Conservation (phyloP, 2,329 filamentous ascomycete genomes). For the Cercospora zeae-maydis region DNA sequence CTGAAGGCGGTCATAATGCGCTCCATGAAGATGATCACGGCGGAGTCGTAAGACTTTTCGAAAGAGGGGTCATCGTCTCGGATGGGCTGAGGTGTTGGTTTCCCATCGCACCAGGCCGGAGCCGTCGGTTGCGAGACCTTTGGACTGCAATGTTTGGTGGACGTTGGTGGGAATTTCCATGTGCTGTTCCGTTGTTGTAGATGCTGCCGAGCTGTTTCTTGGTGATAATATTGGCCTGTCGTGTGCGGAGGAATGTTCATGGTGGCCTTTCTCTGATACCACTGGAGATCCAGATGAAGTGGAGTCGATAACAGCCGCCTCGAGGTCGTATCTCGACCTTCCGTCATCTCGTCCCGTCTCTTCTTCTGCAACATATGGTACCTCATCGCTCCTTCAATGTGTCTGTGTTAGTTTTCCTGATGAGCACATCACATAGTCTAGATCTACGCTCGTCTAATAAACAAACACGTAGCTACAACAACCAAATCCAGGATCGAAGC, state of each 20-base stretch:
- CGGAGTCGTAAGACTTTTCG: conserved; percentile 18
- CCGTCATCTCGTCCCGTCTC: not conserved
- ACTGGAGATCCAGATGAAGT: too few species aligned
- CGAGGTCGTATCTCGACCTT: not conserved
- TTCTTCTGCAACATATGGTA: too few species aligned
- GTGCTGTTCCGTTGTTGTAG: not conserved
- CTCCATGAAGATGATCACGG: conserved; percentile 19
- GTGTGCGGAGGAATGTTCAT: not conserved
- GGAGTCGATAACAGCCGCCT: not conserved
- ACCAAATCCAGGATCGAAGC: too few species aligned
- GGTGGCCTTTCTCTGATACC: not conserved
- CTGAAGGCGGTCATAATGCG: conserved; percentile 19
- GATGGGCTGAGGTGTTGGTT: conserved; percentile 8
- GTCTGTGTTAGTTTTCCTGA: too few species aligned
- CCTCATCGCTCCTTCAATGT: too few species aligned
- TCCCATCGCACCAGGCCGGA: conserved; percentile 2
- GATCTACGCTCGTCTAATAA: too few species aligned
- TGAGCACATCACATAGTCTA: too few species aligned
- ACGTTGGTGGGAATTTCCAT: not conserved
- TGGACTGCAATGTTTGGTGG: not conserved
- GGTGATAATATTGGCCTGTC: not conserved
- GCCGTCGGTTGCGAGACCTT: not conserved
- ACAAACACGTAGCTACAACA: too few species aligned
- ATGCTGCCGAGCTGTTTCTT: not conserved
- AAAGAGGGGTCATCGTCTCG: conserved; percentile 16